Conservation (phyloP, 345 rosid genomes). For the Populus euphratica region DNA sequence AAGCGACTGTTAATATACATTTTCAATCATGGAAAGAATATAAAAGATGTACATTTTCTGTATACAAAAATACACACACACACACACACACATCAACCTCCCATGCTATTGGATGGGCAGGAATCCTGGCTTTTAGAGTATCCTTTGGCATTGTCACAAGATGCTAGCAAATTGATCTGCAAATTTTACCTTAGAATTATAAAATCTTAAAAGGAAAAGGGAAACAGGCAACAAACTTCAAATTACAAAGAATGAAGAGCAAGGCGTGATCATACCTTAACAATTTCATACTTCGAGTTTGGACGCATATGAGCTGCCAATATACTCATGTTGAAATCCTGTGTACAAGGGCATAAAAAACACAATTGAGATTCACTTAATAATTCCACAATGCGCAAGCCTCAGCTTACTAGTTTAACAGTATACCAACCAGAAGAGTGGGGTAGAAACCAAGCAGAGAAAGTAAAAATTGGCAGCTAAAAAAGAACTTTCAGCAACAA, state of each 20-base stretch:
- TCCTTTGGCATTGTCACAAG: slow-evolving; percentile 45
- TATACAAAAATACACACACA: background rate
- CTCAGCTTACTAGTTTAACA: background rate
- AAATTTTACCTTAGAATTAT: slow-evolving; percentile 8
- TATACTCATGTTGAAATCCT: slow-evolving; percentile 94
- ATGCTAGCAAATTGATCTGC: slow-evolving; percentile 81
- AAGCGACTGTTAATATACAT: background rate
- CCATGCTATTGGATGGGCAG: slow-evolving; percentile 53
- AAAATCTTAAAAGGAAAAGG: background rate
- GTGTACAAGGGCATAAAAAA: slow-evolving; percentile 1
- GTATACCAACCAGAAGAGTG: background rate
- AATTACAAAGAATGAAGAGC: background rate
- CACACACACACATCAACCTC: slow-evolving; percentile 40
- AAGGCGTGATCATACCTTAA: slow-evolving; percentile 50
- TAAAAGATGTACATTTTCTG: too few species aligned
- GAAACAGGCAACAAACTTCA: background rate
- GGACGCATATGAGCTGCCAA: slow-evolving; percentile 79
- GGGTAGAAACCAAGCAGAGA: background rate
- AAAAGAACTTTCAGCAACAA: background rate
- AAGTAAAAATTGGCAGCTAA: background rate
- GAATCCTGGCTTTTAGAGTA: slow-evolving; percentile 27
- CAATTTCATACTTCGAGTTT: slow-evolving; percentile 76
- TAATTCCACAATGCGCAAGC: background rate
- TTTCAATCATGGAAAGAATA: background rate
- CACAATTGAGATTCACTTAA: background rate